A percentile compares a stretch with the other conserved stretches of the same genome.
Conservation (phyloP, 164 flowering plant species). For the Aristolochia fimbriata region DNA sequence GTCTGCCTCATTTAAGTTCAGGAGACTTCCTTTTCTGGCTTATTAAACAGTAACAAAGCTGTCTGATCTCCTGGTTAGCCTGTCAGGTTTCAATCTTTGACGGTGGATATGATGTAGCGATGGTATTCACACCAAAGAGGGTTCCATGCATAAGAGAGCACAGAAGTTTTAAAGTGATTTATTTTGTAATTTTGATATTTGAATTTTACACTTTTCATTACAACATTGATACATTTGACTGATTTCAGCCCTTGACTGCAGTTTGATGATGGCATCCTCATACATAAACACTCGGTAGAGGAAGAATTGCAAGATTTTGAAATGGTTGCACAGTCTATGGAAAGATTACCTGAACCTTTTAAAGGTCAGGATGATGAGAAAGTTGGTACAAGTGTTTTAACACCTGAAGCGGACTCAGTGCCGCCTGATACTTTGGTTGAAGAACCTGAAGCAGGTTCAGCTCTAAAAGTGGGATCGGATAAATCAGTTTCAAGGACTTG, state of each 20-base stretch:
- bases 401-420: constrained; percentile 14
- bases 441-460: not conserved
- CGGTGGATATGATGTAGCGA: not conserved
- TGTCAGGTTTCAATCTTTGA: not conserved
- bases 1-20: too few species aligned
- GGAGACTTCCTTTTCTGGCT: too few species aligned
- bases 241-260: constrained; percentile 15
- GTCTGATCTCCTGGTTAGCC: too few species aligned
- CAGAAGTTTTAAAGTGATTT: not conserved
- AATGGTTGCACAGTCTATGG: constrained; percentile 11
- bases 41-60: too few species aligned
- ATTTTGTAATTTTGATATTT: not conserved
- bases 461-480: not conserved
- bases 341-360: constrained; percentile 16
- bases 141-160: not conserved
- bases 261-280: constrained; percentile 42
- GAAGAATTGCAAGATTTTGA: constrained; percentile 23
- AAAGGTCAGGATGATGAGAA: constrained; percentile 12
- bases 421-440: not conserved
- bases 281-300: constrained; percentile 33
- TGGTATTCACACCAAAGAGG: not conserved
- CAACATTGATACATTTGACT: not conserved
- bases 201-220: not conserved
- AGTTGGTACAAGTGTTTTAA: constrained; percentile 10
- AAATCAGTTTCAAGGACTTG: constrained; percentile 19